Base-by-base conservation (phyloP, 495 filamentous ascomycete species). In the Tuber umbilicatum region DNA sequence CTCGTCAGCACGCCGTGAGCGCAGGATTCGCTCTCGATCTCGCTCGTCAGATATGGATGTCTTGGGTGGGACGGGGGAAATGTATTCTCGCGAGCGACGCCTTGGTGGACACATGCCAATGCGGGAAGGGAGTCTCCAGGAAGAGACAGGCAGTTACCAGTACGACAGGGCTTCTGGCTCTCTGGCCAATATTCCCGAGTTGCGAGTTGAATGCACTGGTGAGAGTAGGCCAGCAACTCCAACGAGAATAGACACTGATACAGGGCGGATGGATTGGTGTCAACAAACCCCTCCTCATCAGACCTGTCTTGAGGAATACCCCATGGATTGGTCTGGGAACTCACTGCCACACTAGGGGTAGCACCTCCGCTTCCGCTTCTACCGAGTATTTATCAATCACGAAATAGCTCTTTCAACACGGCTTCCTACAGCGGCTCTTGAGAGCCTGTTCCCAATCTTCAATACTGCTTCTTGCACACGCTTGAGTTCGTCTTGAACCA, bases 1-100 rank as follows among this genome's bases (percentile, higher is more conserved):
- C n/a, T 74, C 77, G 50, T 78, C 71, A 17, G 78, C 77, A 69
- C 76, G 75, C n/a, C 75, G 77, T 35, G 55, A 64, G 31, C 55
- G 55, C 31, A 64, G 35, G 31, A 35, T 64, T 64, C 55, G 55
- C 27, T 35, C 55, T 35, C 55, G 55, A 64, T 64, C 55, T 35
- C 55, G 27, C 55, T 14, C 55, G 31, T 35, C 27, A 35, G 55
- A 64, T 35, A 35, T 35, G 27, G 55, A 64, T 35, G 27, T 6
- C 55, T 64, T 35, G 55, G 12, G 16, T 31, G 12, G n/a, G 50
- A 31, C 14, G 55, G 55, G 5, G 14, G 55, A 64, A 64, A 19
- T 4, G 27, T 35, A 35, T 64, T 64, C 27, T 35, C 27, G 55
- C 27, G 14, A 35, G 31, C 27, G 6, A 64, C 27, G 10, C n/a